These are phyloP conservation scores for Dillenia suffruticosa DNA, from an alignment of 164 flowering plant species.

Conservation along the genomic window DNA sequence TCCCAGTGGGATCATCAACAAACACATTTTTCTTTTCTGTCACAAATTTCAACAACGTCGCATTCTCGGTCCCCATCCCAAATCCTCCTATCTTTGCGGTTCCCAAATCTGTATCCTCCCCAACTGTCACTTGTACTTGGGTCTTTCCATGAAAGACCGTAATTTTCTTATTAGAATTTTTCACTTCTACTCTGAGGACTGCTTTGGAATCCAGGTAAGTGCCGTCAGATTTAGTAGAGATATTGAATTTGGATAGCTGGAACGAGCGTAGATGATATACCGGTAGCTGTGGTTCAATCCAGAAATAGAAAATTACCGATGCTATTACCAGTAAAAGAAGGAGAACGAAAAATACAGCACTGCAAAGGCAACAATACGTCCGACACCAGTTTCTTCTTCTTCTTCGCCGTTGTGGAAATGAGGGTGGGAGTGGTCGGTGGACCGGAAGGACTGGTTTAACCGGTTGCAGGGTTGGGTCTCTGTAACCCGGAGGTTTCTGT, in stretches of 20 bases:
- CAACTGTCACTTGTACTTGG: constrained; percentile 17
- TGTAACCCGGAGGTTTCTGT: constrained; percentile 63
- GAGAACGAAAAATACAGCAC: constrained; percentile 16
- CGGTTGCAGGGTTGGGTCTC: constrained; percentile 28
- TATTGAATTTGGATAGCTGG: constrained; percentile 26
- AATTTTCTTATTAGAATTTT: constrained; percentile 44
- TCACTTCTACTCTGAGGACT: constrained; percentile 31
- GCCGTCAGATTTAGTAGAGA: constrained; percentile 38
- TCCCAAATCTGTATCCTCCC: constrained; percentile 33
- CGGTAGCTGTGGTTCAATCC: constrained; percentile 56
- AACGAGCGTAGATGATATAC: constrained; percentile 43
- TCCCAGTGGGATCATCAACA: constrained; percentile 30
- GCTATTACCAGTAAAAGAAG: constrained; percentile 14
- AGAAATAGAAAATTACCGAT: constrained; percentile 38
- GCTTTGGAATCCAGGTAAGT: constrained; percentile 33
- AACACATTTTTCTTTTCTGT: constrained; percentile 16
- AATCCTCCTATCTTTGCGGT: constrained; percentile 28
- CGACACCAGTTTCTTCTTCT: constrained; percentile 30
- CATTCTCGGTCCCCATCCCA: constrained; percentile 26
- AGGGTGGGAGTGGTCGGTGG: constrained; percentile 27
- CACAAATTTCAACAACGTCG: constrained; percentile 40
- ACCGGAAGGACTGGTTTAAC: constrained; percentile 14
- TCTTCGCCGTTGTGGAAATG: constrained; percentile 17
- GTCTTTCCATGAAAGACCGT: constrained; percentile 25
- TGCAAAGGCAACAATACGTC: constrained; percentile 32